A percentile compares a stretch with the other conserved stretches of the same genome.
These are phyloP conservation scores for Ophiostoma triangulosporum DNA, from an alignment of 2,329 filamentous ascomycete genomes.

Conservation along the genomic window DNA sequence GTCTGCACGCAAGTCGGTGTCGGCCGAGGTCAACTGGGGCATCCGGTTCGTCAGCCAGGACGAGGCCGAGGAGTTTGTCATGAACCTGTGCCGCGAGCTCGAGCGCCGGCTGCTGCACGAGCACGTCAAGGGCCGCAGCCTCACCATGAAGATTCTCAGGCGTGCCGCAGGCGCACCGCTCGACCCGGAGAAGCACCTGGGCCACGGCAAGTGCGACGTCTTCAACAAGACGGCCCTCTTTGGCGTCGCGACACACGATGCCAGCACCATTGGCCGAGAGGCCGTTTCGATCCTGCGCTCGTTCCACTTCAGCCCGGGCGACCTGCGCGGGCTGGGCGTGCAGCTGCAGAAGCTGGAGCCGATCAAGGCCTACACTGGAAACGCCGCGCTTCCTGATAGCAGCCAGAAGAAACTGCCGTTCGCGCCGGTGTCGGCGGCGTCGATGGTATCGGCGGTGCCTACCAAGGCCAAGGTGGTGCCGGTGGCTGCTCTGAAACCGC, in stretches of 20 bases:
- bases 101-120: slow-evolving; percentile 70
- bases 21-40: slow-evolving; percentile 95
- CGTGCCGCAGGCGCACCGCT: slow-evolving; percentile 74
- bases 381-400: slow-evolving; percentile 41
- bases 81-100: slow-evolving; percentile 73
- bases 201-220: slow-evolving; percentile 87
- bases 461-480: background rate
- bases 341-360: slow-evolving; percentile 89
- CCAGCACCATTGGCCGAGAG: slow-evolving; percentile 61
- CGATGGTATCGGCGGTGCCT: background rate
- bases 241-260: slow-evolving; percentile 70
- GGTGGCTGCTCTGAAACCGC: background rate
- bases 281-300: slow-evolving; percentile 71
- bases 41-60: slow-evolving; percentile 83
- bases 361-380: slow-evolving; percentile 36
- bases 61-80: slow-evolving; percentile 88
- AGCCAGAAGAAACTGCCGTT: slow-evolving; percentile 74
- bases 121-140: slow-evolving; percentile 70
- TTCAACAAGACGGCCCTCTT: slow-evolving; percentile 81
- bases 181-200: slow-evolving; percentile 84
- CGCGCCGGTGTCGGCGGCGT: slow-evolving; percentile 22
- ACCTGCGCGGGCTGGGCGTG: slow-evolving; percentile 81
- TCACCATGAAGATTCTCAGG: slow-evolving; percentile 93
- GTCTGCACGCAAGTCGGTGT: slow-evolving; percentile 80
- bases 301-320: slow-evolving; percentile 75